phyloP scores from a whole-genome alignment of 169 alveolate genomes.

The Cryptosporidium xiaoi region DNA sequence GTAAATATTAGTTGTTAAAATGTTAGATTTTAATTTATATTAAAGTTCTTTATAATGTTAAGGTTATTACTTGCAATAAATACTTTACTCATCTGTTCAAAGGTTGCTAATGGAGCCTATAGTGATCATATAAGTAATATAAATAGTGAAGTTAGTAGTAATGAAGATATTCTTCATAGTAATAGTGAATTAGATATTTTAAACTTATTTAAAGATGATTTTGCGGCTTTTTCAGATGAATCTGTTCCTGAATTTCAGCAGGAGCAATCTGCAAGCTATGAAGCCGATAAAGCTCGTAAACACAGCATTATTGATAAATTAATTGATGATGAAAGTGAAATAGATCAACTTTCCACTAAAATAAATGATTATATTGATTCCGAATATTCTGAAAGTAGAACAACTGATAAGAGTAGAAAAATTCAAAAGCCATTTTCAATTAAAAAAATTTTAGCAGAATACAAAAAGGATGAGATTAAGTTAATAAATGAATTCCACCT shows the following conservation, averaged over 20 bases:
- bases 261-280: neutral
- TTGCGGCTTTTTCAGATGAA: neutral
- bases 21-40: neutral
- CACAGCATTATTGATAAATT: too few relatives aligned
- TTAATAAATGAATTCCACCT: conserved; percentile 22
- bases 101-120: neutral
- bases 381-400: neutral
- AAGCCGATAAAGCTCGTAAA: too few relatives aligned
- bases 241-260: neutral
- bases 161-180: neutral
- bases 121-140: neutral
- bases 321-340: neutral
- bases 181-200: neutral
- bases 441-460: neutral
- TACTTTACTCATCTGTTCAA: neutral
- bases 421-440: conserved; percentile 24
- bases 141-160: neutral
- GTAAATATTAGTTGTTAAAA: neutral
- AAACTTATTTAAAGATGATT: neutral
- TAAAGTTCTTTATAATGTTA: neutral
- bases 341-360: neutral
- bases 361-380: neutral
- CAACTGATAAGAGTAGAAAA: neutral
- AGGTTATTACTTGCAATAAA: neutral
- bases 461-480: neutral